Evolutionary conservation across 352 stramenopile species (phyloP).

Genomic region (Phytophthora macrochlamydospora): DNA sequence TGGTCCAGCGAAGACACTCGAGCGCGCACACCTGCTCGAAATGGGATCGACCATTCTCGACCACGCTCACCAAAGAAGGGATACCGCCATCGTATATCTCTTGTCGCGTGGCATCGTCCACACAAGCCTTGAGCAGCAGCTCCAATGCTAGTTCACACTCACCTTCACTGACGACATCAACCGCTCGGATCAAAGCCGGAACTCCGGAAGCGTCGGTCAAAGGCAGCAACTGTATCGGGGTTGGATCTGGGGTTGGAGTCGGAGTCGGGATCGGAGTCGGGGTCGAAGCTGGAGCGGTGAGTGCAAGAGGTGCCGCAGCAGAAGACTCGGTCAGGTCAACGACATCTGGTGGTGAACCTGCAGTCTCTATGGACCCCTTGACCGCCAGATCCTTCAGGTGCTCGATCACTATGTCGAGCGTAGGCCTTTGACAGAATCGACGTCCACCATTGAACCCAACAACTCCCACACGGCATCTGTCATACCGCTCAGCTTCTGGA

Average conservation of each 20-base stretch:
- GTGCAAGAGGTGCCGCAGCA: background rate
- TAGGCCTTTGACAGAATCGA: background rate
- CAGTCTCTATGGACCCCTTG: background rate
- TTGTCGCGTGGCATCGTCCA: background rate
- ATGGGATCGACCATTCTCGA: background rate
- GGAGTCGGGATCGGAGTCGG: no score
- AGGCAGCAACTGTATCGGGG: background rate
- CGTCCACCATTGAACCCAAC: background rate
- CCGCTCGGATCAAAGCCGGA: background rate
- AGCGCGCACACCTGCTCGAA: slow-evolving; percentile 1
- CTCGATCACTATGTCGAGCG: background rate
- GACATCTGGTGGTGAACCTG: background rate
- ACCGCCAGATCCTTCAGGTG: background rate
- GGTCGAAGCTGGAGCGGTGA: background rate
- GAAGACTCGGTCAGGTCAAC: background rate
- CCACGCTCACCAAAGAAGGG: background rate
- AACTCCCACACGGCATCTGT: background rate
- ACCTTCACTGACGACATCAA: background rate
- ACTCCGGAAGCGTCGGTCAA: no score
- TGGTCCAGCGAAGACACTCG: slow-evolving; percentile 1
- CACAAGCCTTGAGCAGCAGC: background rate
- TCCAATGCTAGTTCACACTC: background rate
- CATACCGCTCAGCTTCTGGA: background rate
- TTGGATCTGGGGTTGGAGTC: slow-evolving; percentile 5
- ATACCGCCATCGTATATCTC: slow-evolving; percentile 3